phyloP scores from a whole-genome alignment of 2,329 filamentous ascomycete genomes.

The Trichoderma lentiforme region DNA sequence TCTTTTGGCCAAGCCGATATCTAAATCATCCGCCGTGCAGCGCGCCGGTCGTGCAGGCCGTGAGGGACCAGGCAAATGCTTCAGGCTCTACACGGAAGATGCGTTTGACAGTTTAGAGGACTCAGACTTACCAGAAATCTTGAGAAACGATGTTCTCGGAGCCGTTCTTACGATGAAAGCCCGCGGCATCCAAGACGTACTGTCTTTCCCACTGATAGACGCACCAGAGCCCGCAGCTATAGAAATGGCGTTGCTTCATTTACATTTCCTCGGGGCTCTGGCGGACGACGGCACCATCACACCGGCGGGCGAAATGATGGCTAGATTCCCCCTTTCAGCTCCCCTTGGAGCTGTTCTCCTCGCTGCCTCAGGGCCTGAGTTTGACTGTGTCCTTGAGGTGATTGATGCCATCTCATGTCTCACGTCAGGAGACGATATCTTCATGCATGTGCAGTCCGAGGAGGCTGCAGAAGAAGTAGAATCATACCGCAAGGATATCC shows the following conservation, averaged over 20 bases:
- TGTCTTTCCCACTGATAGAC: constrained; percentile 82
- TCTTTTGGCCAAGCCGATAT: constrained; percentile 84
- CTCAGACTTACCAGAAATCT: constrained; percentile 80
- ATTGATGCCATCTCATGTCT: constrained; percentile 77
- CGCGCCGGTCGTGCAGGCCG: constrained; percentile 87
- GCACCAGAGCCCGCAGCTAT: constrained; percentile 73
- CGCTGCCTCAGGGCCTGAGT: constrained; percentile 67
- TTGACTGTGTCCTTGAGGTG: constrained; percentile 72
- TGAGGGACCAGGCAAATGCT: constrained; percentile 88
- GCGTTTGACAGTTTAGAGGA: constrained; percentile 68
- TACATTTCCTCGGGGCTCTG: constrained; percentile 75
- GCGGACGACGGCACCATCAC: constrained; percentile 71
- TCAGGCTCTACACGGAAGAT: constrained; percentile 78
- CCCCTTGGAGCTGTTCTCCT: constrained; percentile 79
- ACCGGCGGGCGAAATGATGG: constrained; percentile 69
- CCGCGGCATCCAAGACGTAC: constrained; percentile 75
- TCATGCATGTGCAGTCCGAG: constrained; percentile 56
- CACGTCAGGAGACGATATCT: constrained; percentile 61
- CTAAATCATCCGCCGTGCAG: constrained; percentile 89
- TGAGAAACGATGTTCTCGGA: constrained; percentile 82
- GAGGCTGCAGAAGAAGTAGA: constrained; percentile 54
- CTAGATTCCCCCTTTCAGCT: constrained; percentile 77
- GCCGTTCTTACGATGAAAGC: constrained; percentile 93
- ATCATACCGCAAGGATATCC: constrained; percentile 53
- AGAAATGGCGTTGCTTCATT: constrained; percentile 75